Evolutionary conservation across 2,329 filamentous ascomycete genomes (phyloP), one percentile per base, ranked within the genome.

Genomic region (Diaporthe humulicola): DNA sequence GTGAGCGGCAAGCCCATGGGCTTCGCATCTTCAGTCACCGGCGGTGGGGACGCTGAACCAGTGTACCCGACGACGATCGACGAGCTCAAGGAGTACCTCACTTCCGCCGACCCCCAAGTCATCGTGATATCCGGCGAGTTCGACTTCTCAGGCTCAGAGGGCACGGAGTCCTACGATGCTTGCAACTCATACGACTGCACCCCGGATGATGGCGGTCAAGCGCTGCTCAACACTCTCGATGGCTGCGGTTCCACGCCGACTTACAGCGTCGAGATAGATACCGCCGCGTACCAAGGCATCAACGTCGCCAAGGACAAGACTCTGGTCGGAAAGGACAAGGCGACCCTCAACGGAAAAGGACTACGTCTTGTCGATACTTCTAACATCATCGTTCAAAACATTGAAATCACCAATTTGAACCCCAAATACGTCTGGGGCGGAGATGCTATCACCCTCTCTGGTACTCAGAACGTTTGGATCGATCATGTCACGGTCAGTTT

Each of bases 331-430:
- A 81, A 85, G 73, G 90, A 90, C 70, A 82, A 79, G 77, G 90
- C 89, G 80, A 81, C 90, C 40, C 90, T 91, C 79, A 88, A 86
- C 79, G 89, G 89, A 78, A 90, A 90, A 83, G 89, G 89, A 75
- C 81, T 90, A 36, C 85, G 87, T 33, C 84, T 89, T 30, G 82
- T 84, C 76, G 84, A 83, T 73, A 85, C 85, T 22, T 86, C 81
- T 79, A 91, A 92, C 81, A 83, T 93, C 80, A 92, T 92, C 79
- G 88, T 92, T 81, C 90, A 90, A 84, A 91, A 90, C 81, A 83
- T 90, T 73, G 85, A 86, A 58, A 85, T 90, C 79, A 89, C 88
- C 69, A 83, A 88, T 70, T 82, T 74, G 45, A 74, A 72, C 25
- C 58, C 73, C 90, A 45, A 50, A 17, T 74, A 67, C 8, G 73